Evolutionary conservation across 345 rosid species (phyloP), one percentile per base, ranked within the genome.

Genomic region (Ceriops decandra): DNA sequence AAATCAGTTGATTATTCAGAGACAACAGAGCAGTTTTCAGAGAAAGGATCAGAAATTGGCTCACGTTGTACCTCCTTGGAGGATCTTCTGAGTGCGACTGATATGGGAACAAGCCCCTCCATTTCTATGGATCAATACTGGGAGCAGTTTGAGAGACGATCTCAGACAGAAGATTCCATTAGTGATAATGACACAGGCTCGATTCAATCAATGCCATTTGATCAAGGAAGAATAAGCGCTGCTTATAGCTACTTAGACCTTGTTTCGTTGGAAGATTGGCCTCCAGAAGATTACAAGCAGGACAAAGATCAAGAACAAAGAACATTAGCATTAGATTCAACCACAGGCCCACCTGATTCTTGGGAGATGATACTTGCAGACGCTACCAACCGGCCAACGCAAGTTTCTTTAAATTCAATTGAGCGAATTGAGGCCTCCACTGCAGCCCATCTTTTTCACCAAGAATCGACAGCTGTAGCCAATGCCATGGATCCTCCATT

Each of bases 281-380:
- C 82, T 7, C 62, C 24, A 4, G 64, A 64, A 36, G 72, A 74
- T 16, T 15, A 27, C 6, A 64, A 52, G 7, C 36, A 51, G 20
- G 66, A 32, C 61, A 42, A 70, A 30, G 33, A 16, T 42, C 67
- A 60, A 65, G 52, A 22, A 66, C 30, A 63, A 52, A 60, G 68
- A 53, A 73, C 52, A 66, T 67, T 64, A 26, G 63, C 60, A 36
- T 59, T 8, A 22, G 76, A 70, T 56, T 32, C 27, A 2, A 66
- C 20, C 24, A 74, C 67, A 31, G 80, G 73, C 57, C 76, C 73
- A 53, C 68, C 63, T 52, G 75, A 33, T 36, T 54, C 77, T 62
- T 87, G 95, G 98, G 88, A 85, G 74, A 79, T 80, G 62, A 89
- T 68, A 64, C 52, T 88, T 57, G 78, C 69, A 56, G 86, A 78